Evolutionary conservation across 352 stramenopile genomes (phyloP), one percentile per base, ranked within the genome.

Genomic region (Elongisporangium undulatum): DNA sequence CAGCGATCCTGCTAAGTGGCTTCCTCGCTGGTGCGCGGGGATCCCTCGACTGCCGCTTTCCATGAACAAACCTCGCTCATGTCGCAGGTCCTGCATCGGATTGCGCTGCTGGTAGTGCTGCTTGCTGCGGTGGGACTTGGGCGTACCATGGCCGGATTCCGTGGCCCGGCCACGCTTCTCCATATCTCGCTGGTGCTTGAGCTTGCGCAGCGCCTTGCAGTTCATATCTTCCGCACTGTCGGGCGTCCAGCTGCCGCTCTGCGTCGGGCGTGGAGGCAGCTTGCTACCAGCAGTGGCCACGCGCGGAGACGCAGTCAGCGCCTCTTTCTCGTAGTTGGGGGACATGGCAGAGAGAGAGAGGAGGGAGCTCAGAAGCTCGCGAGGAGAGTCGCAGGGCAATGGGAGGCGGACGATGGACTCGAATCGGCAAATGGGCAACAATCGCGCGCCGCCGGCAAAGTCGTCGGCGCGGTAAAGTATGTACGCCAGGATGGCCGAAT

Each of bases 121-220:
- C 55, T 79, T 67, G 29, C 73, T 66, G 23, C 55, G 55, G 53
- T 82, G 75, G 49, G 70, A 61, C 68, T 78, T 83, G 55, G 72
- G 39, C 49, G 56, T n/a, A 59, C 58, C 10, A 23, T 48, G 3
- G 29, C 19, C 29, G 66, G 58, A 55, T 77, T 64, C 10, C 48
- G 49, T 23, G 62, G 64, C 26, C 34, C 49, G 38, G 68, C 62
- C n/a, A 56, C 66, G 19, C 55, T 57, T 17, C 75, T 75, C 49
- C 76, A 78, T 51, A 67, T 67, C 5, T 72, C 63, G 58, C 61
- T 79, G 70, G 58, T 89, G 74, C 72, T 89, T 88, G 63, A 89
- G 64, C 60, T 89, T 85, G 72, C 78, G 78, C 59, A 85, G 78
- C 41, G 69, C 56, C 59, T 88, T 90, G 71, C 63, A 85, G 65